Base-by-base conservation (phyloP, 805 yeast genomes). In the Candida glaebosa region DNA sequence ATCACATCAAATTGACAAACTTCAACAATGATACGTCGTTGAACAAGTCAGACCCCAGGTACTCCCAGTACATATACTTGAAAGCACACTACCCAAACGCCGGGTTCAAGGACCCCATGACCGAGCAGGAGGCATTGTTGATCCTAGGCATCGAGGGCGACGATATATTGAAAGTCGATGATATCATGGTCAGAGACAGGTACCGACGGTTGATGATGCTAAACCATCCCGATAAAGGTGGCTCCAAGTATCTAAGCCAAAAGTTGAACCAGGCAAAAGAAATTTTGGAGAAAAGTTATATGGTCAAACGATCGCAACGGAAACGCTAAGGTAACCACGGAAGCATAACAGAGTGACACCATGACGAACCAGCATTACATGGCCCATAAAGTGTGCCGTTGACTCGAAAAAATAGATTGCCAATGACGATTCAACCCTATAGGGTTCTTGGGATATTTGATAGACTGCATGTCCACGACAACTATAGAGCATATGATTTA, bases 251-350 rank as follows among this genome's bases (percentile, higher is more conserved):
- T 42, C 41, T 70, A 34, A 54, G 66, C 10, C 73, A 69, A 47
- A 64, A 67, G 41, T 63, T 70, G 41, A 70, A 70, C 50, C 67
- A 69, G 50, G 75, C 75, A 12, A 68, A 68, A 43, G 69, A 63
- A 31, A 50, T 69, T 1, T 50, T 70, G 31, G 73, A 69, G 16
- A 56, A 57, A 34, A 69, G 75, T 49, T 65, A 65, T 44, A 50
- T 69, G 50, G 46, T 67, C 33, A 47, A 44, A 19, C 38, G 40
- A 31, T 40, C 38, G 4, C 19, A 24, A 22, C 5, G 38, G 19
- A 20, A 22, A 19, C 5, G 16, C 28, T 12, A 24, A 24, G 28
- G 12, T 24, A 8, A 8, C 28, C 8, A 8, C 8, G 12, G 12
- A 24, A 8, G 12, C 10, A 8, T 24, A 12, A 24, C 12, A 24